A percentile compares a stretch with the other conserved stretches of the same genome.
Conservation (phyloP, 352 stramenopile genomes). For the Blastocystis sp. region DNA sequence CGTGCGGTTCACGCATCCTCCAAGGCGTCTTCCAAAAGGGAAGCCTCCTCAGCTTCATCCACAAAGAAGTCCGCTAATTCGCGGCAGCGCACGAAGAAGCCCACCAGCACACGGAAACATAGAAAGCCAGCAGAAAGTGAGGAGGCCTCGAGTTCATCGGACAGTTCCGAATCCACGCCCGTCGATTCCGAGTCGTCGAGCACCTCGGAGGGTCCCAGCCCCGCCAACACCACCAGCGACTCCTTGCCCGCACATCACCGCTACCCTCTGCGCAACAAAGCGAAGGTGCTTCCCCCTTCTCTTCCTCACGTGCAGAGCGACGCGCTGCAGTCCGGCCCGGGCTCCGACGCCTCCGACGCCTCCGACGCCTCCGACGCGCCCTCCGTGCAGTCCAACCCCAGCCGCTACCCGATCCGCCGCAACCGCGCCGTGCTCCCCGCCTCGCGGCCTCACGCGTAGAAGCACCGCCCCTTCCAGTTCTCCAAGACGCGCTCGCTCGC, state of each 20-base stretch:
- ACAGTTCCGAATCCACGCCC: neutral
- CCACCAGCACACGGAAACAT: neutral
- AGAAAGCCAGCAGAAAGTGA: neutral
- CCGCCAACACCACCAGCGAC: neutral
- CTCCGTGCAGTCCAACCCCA: neutral
- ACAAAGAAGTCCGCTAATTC: too few relatives aligned
- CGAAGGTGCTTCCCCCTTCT: neutral
- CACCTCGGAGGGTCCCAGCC: neutral
- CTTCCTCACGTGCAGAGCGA: neutral
- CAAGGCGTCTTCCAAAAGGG: too few relatives aligned
- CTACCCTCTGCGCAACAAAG: neutral
- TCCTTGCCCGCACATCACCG: neutral
- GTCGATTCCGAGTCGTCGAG: neutral
- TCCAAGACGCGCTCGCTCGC: neutral
- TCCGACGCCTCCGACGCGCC: neutral
- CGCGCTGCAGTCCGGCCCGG: neutral
- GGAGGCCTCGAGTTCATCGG: neutral
- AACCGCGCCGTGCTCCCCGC: constrained; percentile 9
- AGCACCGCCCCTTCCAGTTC: constrained; percentile 47
- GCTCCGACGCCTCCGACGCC: constrained; percentile 39
- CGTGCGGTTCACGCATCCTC: too few relatives aligned
- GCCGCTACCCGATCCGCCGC: constrained; percentile 36
- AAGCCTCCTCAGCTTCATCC: too few relatives aligned
- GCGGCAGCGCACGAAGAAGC: too few relatives aligned
- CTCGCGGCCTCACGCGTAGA: neutral